Conservation (phyloP, 495 filamentous ascomycete genomes). For the Recurvomyces mirabilis region DNA sequence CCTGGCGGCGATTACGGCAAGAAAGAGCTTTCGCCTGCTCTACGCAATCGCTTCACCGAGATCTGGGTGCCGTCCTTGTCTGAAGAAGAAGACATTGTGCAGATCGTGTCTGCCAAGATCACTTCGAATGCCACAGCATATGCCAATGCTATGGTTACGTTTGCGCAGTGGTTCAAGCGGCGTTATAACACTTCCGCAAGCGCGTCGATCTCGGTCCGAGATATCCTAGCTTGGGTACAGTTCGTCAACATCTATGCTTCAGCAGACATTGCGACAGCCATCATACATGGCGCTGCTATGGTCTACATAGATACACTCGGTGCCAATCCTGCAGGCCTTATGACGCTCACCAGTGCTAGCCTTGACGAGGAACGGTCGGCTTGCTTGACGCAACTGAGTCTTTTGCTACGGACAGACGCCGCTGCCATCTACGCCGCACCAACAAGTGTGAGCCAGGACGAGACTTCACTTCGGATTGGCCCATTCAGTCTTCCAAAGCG, state of each 20-base stretch:
- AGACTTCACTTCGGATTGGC: constrained; percentile 49
- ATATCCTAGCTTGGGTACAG: constrained; percentile 84
- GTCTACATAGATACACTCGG: constrained; percentile 93
- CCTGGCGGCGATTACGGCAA: constrained; percentile 98
- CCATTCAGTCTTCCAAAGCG: constrained; percentile 55
- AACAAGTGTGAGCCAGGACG: constrained; percentile 38
- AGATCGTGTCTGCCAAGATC: constrained; percentile 74
- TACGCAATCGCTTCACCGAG: constrained; percentile 95
- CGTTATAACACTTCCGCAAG: constrained; percentile 61
- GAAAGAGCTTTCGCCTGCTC: constrained; percentile 84
- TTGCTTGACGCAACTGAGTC: constrained; percentile 62
- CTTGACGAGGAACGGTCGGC: constrained; percentile 50
- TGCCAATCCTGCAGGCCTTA: constrained; percentile 78
- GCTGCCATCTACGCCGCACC: constrained; percentile 48
- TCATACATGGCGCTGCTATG: constrained; percentile 84
- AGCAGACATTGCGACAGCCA: constrained; percentile 42
- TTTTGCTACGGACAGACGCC: constrained; percentile 54
- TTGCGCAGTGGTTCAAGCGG: constrained; percentile 82
- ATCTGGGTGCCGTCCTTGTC: constrained; percentile 89
- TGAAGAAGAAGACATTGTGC: constrained; percentile 70
- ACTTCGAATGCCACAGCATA: constrained; percentile 35
- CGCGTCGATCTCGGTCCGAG: constrained; percentile 72
- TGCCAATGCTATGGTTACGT: constrained; percentile 61
- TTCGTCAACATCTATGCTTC: constrained; percentile 62
- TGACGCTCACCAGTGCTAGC: constrained; percentile 51